Evolutionary conservation across 2,329 filamentous ascomycete species (phyloP), one percentile per base, ranked within the genome.

Genomic region (Alternaria rosae): DNA sequence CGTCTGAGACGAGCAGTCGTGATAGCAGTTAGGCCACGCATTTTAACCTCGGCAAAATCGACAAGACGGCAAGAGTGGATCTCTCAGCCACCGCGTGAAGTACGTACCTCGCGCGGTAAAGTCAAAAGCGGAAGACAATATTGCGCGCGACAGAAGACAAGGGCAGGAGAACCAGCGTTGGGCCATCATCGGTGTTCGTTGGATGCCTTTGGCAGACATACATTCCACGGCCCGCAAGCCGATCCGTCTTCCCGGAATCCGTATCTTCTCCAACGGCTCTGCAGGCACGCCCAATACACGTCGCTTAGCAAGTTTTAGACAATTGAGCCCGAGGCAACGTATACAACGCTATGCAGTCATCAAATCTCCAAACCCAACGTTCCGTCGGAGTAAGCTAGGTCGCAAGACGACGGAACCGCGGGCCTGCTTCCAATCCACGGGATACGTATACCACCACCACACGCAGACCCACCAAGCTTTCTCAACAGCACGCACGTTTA

Each of bases 231-330:
- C 38, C 54, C 58, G 61, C 58, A 61, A 64, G 42, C 61, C 61
- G 58, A 54, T 30, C 58, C 57, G 54, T 57, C 47, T 61, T 61
- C 45, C 58, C 57, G 54, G 28, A 47, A 50, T 47, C 17, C 38
- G 41, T 17, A 44, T 21, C 30, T 54, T 20, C 17, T 42, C 25
- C 26, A 48, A 38, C 43, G 20, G 35, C 32, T 43, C 43, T 32
- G 35, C 17, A 26, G 21, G 30, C 30, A 21, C 47, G 20, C 41
- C 20, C 8, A 20, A 42, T 50, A 45, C 26, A 44, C 12, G 12
- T 43, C 45, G 56, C 20, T 28, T 51, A 54, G 54, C 26, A 59
- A 20, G 28, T 38, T 17, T 17, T 21, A 41, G 17, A 57, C 8
- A 1, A 38, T 10, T 17, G 30, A 45, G 38, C 26, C 38, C 41